These are phyloP conservation scores for Scytalidium lignicola DNA, from an alignment of 2,329 filamentous ascomycete species.

Conservation along the genomic window DNA sequence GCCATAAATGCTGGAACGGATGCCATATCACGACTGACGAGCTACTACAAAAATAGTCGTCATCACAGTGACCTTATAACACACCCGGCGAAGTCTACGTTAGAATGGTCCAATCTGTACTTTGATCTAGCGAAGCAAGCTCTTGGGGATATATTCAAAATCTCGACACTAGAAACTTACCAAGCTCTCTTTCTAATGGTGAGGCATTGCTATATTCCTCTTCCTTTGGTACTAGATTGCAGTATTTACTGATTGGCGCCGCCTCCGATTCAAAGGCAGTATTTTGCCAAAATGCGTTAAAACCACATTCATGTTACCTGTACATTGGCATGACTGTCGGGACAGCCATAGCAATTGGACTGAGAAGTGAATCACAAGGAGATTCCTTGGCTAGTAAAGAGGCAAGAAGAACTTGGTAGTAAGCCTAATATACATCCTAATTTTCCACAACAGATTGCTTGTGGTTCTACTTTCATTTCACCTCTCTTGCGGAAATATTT, in stretches of 20 bases:
- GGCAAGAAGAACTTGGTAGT: background rate
- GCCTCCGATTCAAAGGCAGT: conserved; percentile 2
- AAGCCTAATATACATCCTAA: too few species aligned
- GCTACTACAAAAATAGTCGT: background rate
- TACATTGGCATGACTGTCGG: conserved; percentile 31
- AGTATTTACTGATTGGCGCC: too few species aligned
- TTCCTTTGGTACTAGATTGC: too few species aligned
- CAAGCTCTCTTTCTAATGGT: conserved; percentile 24
- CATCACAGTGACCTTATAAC: background rate
- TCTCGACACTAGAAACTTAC: conserved; percentile 21
- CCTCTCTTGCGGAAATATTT: background rate
- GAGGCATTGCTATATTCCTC: too few species aligned
- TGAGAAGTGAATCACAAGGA: conserved; percentile 10
- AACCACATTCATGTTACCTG: conserved; percentile 31
- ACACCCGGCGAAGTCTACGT: background rate
- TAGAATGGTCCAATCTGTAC: conserved; percentile 21
- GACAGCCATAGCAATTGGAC: conserved; percentile 29
- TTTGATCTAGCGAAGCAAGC: conserved; percentile 21
- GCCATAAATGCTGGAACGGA: conserved; percentile 22
- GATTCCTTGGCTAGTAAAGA: background rate
- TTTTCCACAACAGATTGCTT: too few species aligned
- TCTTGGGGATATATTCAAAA: conserved; percentile 27
- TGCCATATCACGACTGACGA: background rate
- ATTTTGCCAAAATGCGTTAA: conserved; percentile 29
- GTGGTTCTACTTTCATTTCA: too few species aligned